Evolutionary conservation across 176 grass and related monocot species (phyloP).

Genomic region (Hordeum vulgare): MorexV3_pseudomolecules_assembly NC_058523.1:382839423-382839922

Average conservation of each 20-base stretch:
- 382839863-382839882: conserved; percentile 9
- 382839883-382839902: not conserved
- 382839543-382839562: conserved; percentile 34
- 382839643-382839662: conserved; percentile 43
- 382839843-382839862: conserved; percentile 25
- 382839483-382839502: conserved; percentile 41
- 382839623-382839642: conserved; percentile 76
- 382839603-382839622: conserved; percentile 57
- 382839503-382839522: conserved; percentile 44
- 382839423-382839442: conserved; percentile 43
- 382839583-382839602: conserved; percentile 68
- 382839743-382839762: conserved; percentile 25
- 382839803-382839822: conserved; percentile 15
- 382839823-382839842: conserved; percentile 30
- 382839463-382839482: conserved; percentile 52
- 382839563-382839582: conserved; percentile 83
- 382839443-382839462: conserved; percentile 48
- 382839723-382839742: conserved; percentile 20
- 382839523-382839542: conserved; percentile 43
- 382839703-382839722: conserved; percentile 11
- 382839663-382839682: conserved; percentile 13
- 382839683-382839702: conserved; percentile 19
- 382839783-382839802: not conserved
- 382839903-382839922: not conserved
- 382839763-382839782: conserved; percentile 24